Conservation (phyloP, 768 basidiomycete species). For the Auriscalpium microsporum region DNA sequence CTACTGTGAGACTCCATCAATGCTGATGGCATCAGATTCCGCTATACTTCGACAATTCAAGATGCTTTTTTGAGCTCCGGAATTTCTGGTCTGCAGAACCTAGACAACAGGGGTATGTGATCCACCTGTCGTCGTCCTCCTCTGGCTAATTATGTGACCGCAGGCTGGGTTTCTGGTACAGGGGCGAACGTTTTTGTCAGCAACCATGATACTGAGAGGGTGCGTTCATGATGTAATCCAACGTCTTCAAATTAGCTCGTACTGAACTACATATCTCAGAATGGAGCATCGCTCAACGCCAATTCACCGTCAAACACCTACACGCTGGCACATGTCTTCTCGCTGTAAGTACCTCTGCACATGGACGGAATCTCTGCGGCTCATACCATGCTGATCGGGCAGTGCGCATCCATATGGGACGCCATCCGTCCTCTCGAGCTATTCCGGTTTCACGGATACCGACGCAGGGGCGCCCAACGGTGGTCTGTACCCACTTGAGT, state of each 20-base stretch:
- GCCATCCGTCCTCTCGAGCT: conserved; percentile 56
- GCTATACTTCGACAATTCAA: conserved; percentile 46
- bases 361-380: background rate
- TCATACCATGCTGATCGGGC: background rate
- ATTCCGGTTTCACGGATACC: conserved; percentile 33
- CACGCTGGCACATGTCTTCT: conserved; percentile 51
- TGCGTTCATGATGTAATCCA: conserved; percentile 9
- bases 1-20: background rate
- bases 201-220: conserved; percentile 65
- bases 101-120: conserved; percentile 30
- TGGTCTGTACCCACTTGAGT: conserved; percentile 21
- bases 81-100: conserved; percentile 43
- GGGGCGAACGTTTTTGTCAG: conserved; percentile 58
- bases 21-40: conserved; percentile 30
- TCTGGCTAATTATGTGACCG: too few relatives aligned
- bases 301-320: conserved; percentile 61
- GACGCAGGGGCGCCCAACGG: conserved; percentile 58
- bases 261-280: conserved; percentile 21
- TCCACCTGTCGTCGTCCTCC: too few relatives aligned
- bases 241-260: too few relatives aligned
- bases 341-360: conserved; percentile 27
- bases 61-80: conserved; percentile 42
- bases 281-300: conserved; percentile 44
- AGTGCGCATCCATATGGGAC: conserved; percentile 58
- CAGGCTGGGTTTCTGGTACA: conserved; percentile 47